Conservation (phyloP, 306 rosid species). For the Vigna nakashimae region DNA sequence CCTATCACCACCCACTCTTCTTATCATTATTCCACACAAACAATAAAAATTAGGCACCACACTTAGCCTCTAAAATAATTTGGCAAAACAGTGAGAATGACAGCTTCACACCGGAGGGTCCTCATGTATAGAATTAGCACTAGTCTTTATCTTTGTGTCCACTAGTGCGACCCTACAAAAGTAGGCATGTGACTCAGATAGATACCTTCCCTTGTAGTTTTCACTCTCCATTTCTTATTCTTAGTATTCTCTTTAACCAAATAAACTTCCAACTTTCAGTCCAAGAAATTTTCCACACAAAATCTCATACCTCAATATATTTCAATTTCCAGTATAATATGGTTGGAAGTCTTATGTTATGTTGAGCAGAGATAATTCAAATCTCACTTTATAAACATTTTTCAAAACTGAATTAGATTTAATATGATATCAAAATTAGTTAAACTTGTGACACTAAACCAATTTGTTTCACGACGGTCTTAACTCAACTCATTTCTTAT, state of each 20-base stretch:
- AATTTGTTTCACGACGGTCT: too few relatives aligned
- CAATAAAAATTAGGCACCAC: conserved; percentile 22
- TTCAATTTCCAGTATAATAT: too few relatives aligned
- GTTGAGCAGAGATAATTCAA: too few relatives aligned
- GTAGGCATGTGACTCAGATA: conserved; percentile 26
- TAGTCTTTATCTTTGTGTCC: conserved; percentile 27
- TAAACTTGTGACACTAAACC: too few relatives aligned
- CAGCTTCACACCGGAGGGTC: conserved; percentile 2
- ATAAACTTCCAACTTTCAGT: neutral
- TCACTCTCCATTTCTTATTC: neutral
- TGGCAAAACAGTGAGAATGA: conserved; percentile 41
- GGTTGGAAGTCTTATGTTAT: too few relatives aligned
- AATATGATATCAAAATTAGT: too few relatives aligned
- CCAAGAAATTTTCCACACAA: neutral
- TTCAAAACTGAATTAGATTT: accelerated
- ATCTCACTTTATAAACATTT: too few relatives aligned
- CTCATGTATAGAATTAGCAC: neutral
- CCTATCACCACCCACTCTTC: neutral
- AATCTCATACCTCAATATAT: neutral
- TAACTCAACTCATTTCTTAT: too few relatives aligned
- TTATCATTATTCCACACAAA: neutral
- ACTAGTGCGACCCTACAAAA: neutral
- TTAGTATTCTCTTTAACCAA: neutral
- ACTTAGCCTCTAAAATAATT: conserved; percentile 6
- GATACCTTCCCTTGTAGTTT: neutral